Base-by-base conservation (phyloP, 306 rosid species). In the Cajanus cajan region DNA sequence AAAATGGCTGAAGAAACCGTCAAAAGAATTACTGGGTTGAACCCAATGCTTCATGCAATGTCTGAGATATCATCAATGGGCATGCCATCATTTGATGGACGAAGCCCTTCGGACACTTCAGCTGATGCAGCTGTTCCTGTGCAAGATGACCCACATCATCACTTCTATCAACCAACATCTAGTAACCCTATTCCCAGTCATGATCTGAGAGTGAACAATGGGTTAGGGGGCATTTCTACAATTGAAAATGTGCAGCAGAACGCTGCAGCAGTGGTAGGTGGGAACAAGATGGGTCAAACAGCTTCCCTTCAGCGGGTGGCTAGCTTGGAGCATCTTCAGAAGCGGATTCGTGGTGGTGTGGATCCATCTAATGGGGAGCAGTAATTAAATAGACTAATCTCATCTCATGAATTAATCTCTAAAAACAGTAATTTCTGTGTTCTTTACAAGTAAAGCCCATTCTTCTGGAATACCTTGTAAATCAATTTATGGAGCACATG, bases 261-360 rank as follows among this genome's bases (percentile, higher is more conserved):
- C 25, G 39, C 78, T 18, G 52, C 91, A 31, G 80, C 89, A 31
- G 67, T 81, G 19, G 87, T 33, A 8, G 72, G 72, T 21, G 92
- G 86, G 66, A 89, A 85, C 87, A 88, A 91, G 88, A 86, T 73
- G 75, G 92, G 84, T 61, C 86, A 80, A 86, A 39, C 92, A 33
- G 72, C 86, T 76, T 78, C 98, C 61, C 15, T 93, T 79, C 94
- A 78, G 79, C 89, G 98, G 74, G 99, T 95, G 82, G 97, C 97
- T 37, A 95, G 99, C 93, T 91, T 96, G 92, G 99, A 96, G 82
- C 94, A 87, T 82, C 94, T 93, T 66, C 99, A 96, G 88, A 93
- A 91, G 81, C 87, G 93, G 80, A 93, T 96, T 44, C 87, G 96
- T 22, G 87, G 93, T 37, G 86, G 83, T 6, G 76, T 54, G 36